Conservation (phyloP, 2,329 filamentous ascomycete species). For the Gaeumannomyces sp. region DNA sequence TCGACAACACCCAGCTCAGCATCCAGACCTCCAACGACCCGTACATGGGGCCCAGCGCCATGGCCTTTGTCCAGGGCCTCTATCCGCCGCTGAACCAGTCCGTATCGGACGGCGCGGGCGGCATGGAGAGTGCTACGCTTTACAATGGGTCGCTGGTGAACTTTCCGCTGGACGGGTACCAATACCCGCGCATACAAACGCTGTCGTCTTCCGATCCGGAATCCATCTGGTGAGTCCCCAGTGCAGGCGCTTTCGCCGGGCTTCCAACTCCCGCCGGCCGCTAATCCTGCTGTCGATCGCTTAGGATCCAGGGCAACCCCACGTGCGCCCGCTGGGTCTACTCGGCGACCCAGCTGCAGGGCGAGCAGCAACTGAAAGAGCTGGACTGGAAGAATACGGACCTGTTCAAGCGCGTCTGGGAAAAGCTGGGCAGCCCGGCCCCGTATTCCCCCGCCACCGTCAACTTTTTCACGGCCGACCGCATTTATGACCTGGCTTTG, state of each 20-base stretch:
- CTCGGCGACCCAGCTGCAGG: constrained; percentile 12
- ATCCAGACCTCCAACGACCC: constrained; percentile 35
- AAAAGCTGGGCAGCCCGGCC: background rate
- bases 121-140: constrained; percentile 19
- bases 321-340: constrained; percentile 33
- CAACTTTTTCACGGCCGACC: constrained; percentile 43
- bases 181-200: constrained; percentile 64
- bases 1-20: constrained; percentile 43
- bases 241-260: too few relatives aligned
- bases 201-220: constrained; percentile 38
- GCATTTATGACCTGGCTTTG: constrained; percentile 49
- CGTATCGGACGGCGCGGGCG: constrained; percentile 31
- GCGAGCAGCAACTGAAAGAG: constrained; percentile 18
- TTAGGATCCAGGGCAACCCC: constrained; percentile 32
- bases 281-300: background rate
- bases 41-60: constrained; percentile 59
- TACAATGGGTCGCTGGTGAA: constrained; percentile 46
- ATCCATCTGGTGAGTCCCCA: constrained; percentile 40
- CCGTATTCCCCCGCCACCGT: constrained; percentile 17
- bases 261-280: background rate
- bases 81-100: constrained; percentile 61
- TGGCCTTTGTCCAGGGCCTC: constrained; percentile 75
- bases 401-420: constrained; percentile 1
- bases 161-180: constrained; percentile 70
- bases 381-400: background rate